Base-by-base conservation (phyloP, 768 basidiomycete species). In the Nidularia sp. region DNA sequence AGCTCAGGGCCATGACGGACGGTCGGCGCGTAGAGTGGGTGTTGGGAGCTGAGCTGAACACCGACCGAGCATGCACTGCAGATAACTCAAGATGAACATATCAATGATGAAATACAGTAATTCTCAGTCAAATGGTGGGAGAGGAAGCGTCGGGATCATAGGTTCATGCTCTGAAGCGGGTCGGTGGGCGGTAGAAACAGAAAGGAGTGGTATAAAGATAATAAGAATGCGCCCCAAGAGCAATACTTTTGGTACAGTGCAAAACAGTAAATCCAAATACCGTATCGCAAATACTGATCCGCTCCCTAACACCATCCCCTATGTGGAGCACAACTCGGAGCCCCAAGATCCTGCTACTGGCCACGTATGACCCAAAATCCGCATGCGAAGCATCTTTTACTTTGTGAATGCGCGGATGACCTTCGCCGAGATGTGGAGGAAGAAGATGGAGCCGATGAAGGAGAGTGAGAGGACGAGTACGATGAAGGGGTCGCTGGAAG, bases 391-490 rank as follows among this genome's bases (percentile, higher is more conserved):
- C 50, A 50, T 12, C 44, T 34, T 57, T 72, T 78, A 94, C 70
- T 92, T 93, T 58, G 90, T 87, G 70, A 96, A 92, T 45, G 85
- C 83, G 56, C 90, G 86, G 68, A 96, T 91, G 68, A 96, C 78
- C 75, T 96, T 96, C 60, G 94, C 93, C 43, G 92, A 88, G 67
- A 97, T 96, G 69, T 98, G 95, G 41, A 97, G 88, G 86, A 96
- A 97, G 84, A 98, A 97, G 67, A 97, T 96, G 53, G 93, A 96
- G 36, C 87, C 94, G 73, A 98, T 97, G 79, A 98, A 98, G 15
- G 91, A 91, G 49, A 98, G 83, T 34, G 95, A 96, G 15, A 98
- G 84, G 61, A 98, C 89, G 54, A 98, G 85, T 57, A 97, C 94
- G 60, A 97, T 94, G 75, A 92, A 98, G 3, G 95, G 95, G 71